Base-by-base conservation (phyloP, 2,329 filamentous ascomycete species). In the Byssothecium circinans region DNA sequence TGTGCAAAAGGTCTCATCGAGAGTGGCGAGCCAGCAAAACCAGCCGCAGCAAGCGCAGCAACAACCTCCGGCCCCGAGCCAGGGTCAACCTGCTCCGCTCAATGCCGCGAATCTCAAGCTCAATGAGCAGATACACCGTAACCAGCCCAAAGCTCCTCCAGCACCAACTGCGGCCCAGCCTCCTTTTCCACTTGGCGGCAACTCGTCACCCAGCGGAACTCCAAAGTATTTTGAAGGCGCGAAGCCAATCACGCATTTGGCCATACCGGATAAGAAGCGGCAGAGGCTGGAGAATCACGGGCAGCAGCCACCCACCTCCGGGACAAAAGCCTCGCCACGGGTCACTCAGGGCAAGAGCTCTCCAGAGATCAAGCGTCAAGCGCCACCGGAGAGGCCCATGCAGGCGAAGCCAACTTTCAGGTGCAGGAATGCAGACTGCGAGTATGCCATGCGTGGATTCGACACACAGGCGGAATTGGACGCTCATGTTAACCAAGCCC, bases 231-330 rank as follows among this genome's bases (percentile, higher is more conserved):
- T 82, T 46, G 74, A 67, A 34, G 58, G 74, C 8, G 72, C 74
- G 17, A 76, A 75, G 17, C 73, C 76, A 41, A 74, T 84, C 40
- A 81, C 77, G 41, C 80, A 83, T 53, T 73, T 86, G 38, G 79
- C 81, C 38, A 67, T 85, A 19, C 82, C 82, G 15, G 74, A 78
- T 2, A 73, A 74, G 46, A 85, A 84, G 72, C 80, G 76, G 58
- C 74, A 76, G 43, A 83, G 81, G 71, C 65, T 72, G 27, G 72
- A 72, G 14, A 61, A 60, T 5, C 67, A 61, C 25, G 76, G 70
- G 47, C 67, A 72, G 34, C 75, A 75, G 19, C 68, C 65, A 38
- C 55, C 74, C 23, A 46, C 51, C 25, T 55, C 57, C 27, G 63
- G 57, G 35, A 76, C 75, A 51, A 58, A 58, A 39, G 61, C 52